These are phyloP conservation scores for Fraxinus floribunda DNA, from an alignment of 305 asterid species.

Conservation along the genomic window DNA sequence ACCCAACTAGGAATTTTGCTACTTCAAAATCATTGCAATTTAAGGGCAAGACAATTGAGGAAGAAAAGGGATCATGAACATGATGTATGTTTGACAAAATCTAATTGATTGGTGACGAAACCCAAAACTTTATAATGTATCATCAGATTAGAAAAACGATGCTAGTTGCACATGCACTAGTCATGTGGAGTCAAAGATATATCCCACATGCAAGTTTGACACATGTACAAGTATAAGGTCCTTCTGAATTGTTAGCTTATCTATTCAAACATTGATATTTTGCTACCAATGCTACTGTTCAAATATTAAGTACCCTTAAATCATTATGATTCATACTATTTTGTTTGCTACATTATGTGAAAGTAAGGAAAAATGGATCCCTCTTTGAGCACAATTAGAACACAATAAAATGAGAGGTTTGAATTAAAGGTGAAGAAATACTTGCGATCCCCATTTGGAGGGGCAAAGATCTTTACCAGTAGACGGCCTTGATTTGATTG, in stretches of 20 bases:
- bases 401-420: too few species aligned
- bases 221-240: neutral
- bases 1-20: neutral
- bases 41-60: neutral
- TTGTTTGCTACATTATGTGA: neutral
- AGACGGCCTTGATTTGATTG: too few species aligned
- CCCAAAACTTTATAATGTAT: neutral
- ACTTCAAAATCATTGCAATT: neutral
- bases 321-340: neutral
- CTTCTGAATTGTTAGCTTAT: neutral
- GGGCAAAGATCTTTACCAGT: too few species aligned
- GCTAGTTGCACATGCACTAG: neutral
- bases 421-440: too few species aligned
- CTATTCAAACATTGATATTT: neutral
- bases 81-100: neutral
- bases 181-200: too few species aligned
- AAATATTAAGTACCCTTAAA: neutral
- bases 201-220: neutral
- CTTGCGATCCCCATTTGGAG: too few species aligned
- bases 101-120: neutral
- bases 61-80: neutral
- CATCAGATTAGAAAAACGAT: neutral
- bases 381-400: neutral
- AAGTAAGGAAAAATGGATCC: neutral
- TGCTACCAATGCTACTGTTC: neutral